Base-by-base conservation (phyloP, 108 stramenopile species). In the Skeletonema marinoi region DNA sequence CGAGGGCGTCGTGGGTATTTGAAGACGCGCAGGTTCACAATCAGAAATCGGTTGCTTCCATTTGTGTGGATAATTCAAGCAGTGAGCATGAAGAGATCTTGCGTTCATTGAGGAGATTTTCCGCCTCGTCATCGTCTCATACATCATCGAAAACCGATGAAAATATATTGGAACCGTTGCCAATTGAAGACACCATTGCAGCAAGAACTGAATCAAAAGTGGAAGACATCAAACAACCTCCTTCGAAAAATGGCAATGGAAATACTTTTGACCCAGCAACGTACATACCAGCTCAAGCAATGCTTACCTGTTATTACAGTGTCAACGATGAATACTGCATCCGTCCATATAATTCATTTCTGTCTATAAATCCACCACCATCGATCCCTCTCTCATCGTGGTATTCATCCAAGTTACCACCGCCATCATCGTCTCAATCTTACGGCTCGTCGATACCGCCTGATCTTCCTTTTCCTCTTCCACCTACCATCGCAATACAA, bases 251-350 rank as follows among this genome's bases (percentile, higher is more conserved):
- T 38, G 36, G 10, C 17, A 39, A 58, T 31, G 39, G 68, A 66
- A 33, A 9, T 48, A 56, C 63, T 12, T 69, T 68, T 60, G 78
- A 84, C 39, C 56, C 75, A 66, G 16, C 79, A 62, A 75, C 54
- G 31, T 83, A 32, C 35, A 61, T 92, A 51, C 89, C 93, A 17
- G 88, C 90, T 14, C 90, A 92, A 71, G 79, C 85, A n/a, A 91
- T 94, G 88, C 68, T 94, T 39, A 94, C 93, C 30, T 90, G 90
- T 63, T 89, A 75, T 54, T 94, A 92, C 69, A 89, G 88, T 58
- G 75, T 69, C 75, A 90, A 94, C 50, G 71, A 73, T 73, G 85
- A 81, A 0, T 84, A 86, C 71, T 87, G 58, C 25, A 36, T 71
- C 36, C 46, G 56, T 44, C 64, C 58, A 32, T 81, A 78, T 61